Conservation (phyloP, 208 protist species). For the Trypanosoma lewisi region DNA sequence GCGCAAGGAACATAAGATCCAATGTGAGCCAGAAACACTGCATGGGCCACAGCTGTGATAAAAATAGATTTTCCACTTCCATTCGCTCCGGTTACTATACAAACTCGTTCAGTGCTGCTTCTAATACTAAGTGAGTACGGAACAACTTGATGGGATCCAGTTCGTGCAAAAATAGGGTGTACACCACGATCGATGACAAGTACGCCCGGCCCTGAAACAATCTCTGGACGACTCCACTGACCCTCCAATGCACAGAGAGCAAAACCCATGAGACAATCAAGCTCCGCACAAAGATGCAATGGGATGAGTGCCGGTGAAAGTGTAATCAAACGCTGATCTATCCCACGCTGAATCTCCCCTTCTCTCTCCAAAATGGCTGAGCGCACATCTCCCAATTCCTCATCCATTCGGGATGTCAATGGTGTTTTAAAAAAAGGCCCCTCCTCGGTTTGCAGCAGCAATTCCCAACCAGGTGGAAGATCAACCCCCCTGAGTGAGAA, state of each 20-base stretch:
- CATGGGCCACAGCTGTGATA: constrained; percentile 89
- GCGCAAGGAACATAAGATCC: constrained; percentile 92
- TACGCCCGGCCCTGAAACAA: constrained; percentile 29
- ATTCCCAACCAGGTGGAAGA: constrained; percentile 21
- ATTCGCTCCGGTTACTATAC: constrained; percentile 83
- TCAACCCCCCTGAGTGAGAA: background rate
- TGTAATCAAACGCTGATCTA: constrained; percentile 65
- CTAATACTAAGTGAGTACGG: constrained; percentile 55
- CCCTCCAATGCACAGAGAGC: constrained; percentile 59
- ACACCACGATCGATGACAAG: constrained; percentile 61
- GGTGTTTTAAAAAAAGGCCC: constrained; percentile 62
- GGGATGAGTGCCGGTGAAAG: constrained; percentile 63
- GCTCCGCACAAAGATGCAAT: constrained; percentile 42
- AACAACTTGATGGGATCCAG: constrained; percentile 34
- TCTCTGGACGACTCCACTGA: constrained; percentile 54
- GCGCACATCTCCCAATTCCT: constrained; percentile 68
- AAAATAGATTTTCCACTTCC: constrained; percentile 92
- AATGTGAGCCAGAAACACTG: constrained; percentile 91
- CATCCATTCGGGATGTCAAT: constrained; percentile 60
- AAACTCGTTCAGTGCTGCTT: constrained; percentile 40
- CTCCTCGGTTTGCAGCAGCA: constrained; percentile 47
- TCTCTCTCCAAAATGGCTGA: constrained; percentile 62
- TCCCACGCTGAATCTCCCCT: constrained; percentile 43
- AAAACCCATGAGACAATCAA: constrained; percentile 80
- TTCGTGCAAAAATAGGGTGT: constrained; percentile 65